Percentiles rank a stretch among this genome's conserved stretches.
Conservation (phyloP, 1,284 basidiomycete species). For the Gastroboletus turbinatus region DNA sequence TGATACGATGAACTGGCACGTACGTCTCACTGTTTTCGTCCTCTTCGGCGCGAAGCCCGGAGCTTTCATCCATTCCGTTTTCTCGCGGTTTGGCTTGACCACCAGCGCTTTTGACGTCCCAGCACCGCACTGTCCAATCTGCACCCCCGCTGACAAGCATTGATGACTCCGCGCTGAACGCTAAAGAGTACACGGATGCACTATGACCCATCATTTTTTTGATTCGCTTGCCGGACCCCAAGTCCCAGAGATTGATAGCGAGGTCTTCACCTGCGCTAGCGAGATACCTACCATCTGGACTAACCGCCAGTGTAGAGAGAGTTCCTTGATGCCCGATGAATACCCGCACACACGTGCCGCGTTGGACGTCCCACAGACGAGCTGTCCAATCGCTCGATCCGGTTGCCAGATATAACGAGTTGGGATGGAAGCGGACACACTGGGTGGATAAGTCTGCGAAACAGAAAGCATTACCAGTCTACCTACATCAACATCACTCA, state of each 20-base stretch:
- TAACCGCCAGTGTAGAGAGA: constrained; percentile 87
- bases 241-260: constrained; percentile 94
- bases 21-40: constrained; percentile 66
- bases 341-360: constrained; percentile 89
- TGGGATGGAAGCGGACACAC: constrained; percentile 97
- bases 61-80: constrained; percentile 44
- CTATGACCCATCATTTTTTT: constrained; percentile 98
- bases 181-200: constrained; percentile 84
- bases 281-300: constrained; percentile 91
- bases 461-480: neutral
- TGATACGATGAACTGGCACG: constrained; percentile 26
- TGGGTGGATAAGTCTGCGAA: constrained; percentile 36
- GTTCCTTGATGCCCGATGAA: constrained; percentile 95
- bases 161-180: constrained; percentile 90
- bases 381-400: constrained; percentile 96
- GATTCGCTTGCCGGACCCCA: constrained; percentile 88
- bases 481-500: constrained; percentile 96
- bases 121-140: constrained; percentile 94
- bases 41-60: constrained; percentile 37
- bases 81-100: constrained; percentile 58
- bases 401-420: constrained; percentile 95
- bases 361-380: constrained; percentile 97
- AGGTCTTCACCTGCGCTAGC: constrained; percentile 93
- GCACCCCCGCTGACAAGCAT: constrained; percentile 87
- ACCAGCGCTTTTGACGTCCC: constrained; percentile 90